phyloP scores from a whole-genome alignment of 1,284 basidiomycete species.

The Cryptococcus jaspeensis region DNA sequence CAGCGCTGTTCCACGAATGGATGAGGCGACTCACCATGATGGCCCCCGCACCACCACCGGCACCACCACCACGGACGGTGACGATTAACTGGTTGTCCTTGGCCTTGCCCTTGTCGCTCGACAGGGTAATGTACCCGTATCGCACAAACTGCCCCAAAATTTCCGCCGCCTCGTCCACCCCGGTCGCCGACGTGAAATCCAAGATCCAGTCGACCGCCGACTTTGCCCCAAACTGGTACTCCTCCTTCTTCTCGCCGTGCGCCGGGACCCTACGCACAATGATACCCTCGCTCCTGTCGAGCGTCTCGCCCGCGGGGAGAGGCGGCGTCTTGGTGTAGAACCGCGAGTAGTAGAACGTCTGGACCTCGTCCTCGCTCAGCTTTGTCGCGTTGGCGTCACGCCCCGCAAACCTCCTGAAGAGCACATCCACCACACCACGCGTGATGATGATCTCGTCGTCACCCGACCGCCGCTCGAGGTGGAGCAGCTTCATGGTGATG shows the following conservation, averaged over 20 bases:
- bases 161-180: conserved; percentile 94
- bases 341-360: conserved; percentile 43
- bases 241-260: conserved; percentile 40
- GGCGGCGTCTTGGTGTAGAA: conserved; percentile 35
- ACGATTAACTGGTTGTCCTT: conserved; percentile 86
- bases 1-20: background rate
- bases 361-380: conserved; percentile 45
- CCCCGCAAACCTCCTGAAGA: conserved; percentile 93
- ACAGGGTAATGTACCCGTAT: conserved; percentile 82
- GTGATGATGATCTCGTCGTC: conserved; percentile 99
- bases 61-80: conserved; percentile 59
- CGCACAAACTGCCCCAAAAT: conserved; percentile 96
- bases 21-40: conserved; percentile 32
- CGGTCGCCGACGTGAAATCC: conserved; percentile 94
- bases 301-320: conserved; percentile 32
- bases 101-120: conserved; percentile 64
- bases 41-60: conserved; percentile 46
- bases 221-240: conserved; percentile 81
- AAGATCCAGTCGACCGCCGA: conserved; percentile 93
- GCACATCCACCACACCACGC: conserved; percentile 85
- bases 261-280: conserved; percentile 32
- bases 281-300: conserved; percentile 55
- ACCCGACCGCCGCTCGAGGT: conserved; percentile 84
- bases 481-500: conserved; percentile 96
- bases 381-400: conserved; percentile 70